Evolutionary conservation across 2,329 filamentous ascomycete genomes (phyloP).

Genomic region (Fusarium anguioides): DNA sequence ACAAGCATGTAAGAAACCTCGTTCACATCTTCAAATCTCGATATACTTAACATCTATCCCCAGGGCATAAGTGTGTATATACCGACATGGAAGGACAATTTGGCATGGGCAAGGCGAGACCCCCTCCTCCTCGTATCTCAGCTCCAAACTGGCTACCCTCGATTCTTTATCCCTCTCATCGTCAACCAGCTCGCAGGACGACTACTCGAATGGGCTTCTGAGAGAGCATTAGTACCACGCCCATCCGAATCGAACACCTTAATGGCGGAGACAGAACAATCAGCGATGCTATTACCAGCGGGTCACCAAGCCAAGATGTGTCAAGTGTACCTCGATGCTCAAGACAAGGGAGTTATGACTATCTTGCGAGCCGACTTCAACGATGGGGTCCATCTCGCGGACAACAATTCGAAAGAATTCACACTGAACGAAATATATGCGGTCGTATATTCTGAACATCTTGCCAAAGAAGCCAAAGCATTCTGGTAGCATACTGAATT

Average conservation of each 20-base stretch:
- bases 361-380: constrained; percentile 25
- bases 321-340: constrained; percentile 29
- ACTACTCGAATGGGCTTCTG: constrained; percentile 33
- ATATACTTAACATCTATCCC: not conserved
- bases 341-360: not conserved
- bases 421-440: constrained; percentile 24
- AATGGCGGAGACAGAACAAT: not conserved
- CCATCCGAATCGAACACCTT: not conserved
- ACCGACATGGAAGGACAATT: constrained; percentile 45
- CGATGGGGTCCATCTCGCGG: not conserved
- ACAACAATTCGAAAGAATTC: not conserved
- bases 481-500: constrained; percentile 49
- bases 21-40: not conserved
- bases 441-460: constrained; percentile 21
- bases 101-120: constrained; percentile 41
- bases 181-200: constrained; percentile 35
- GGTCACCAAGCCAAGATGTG: constrained; percentile 26
- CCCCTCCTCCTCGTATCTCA: constrained; percentile 31
- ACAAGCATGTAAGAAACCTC: constrained; percentile 40
- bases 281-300: constrained; percentile 31
- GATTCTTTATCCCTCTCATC: constrained; percentile 44
- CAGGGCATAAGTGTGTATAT: constrained; percentile 48
- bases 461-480: constrained; percentile 40
- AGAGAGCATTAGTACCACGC: not conserved
- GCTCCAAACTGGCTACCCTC: constrained; percentile 45